Conservation (phyloP, 768 basidiomycete species). For the Suillus spraguei region DNA sequence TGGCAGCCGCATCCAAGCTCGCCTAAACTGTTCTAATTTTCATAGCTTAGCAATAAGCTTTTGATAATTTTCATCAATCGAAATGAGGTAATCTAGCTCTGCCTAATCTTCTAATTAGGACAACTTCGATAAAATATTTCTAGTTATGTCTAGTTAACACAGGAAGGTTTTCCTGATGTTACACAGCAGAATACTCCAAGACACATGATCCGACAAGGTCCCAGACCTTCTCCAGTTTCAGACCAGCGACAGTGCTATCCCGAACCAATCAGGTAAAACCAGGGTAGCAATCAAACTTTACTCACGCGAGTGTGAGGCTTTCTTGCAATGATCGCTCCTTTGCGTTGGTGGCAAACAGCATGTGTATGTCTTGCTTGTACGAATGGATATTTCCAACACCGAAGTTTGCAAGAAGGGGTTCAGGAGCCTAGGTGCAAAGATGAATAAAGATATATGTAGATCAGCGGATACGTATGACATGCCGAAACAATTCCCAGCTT, state of each 20-base stretch:
- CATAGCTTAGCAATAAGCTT: too few species aligned
- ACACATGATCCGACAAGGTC: slow-evolving; percentile 19
- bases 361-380: slow-evolving; percentile 33
- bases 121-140: too few species aligned
- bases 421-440: slow-evolving; percentile 29
- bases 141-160: too few species aligned
- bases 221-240: slow-evolving; percentile 27
- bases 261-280: slow-evolving; percentile 9
- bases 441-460: neutral
- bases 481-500: slow-evolving; percentile 23
- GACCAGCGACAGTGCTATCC: slow-evolving; percentile 24
- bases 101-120: too few species aligned
- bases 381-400: slow-evolving; percentile 16
- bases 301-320: slow-evolving; percentile 32
- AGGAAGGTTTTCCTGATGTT: too few species aligned
- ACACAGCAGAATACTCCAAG: slow-evolving; percentile 28
- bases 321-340: slow-evolving; percentile 35
- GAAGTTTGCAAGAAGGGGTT: too few species aligned
- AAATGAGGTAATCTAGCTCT: too few species aligned
- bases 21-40: too few species aligned
- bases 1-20: too few species aligned
- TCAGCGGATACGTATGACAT: neutral
- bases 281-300: neutral
- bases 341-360: slow-evolving; percentile 34
- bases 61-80: too few species aligned